These are phyloP conservation scores for Penicillium sp. DNA, from an alignment of 2,329 filamentous ascomycete species.

Conservation along the genomic window DNA sequence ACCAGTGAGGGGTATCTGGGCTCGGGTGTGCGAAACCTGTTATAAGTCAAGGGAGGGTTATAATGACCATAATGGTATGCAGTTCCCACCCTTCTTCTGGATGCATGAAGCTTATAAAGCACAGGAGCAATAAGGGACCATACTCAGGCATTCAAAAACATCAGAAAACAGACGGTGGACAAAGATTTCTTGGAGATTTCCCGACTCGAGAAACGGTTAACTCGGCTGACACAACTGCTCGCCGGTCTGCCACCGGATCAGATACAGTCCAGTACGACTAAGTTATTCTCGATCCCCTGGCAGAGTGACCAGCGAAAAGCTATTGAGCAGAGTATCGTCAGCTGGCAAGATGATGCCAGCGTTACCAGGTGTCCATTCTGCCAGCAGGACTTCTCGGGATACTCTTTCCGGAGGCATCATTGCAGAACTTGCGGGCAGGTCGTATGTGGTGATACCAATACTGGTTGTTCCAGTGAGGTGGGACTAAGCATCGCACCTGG, in stretches of 20 bases:
- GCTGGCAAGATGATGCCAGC: constrained; percentile 87
- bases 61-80: constrained; percentile 72
- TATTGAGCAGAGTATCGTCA: constrained; percentile 87
- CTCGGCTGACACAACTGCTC: constrained; percentile 81
- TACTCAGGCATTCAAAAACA: constrained; percentile 65
- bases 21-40: constrained; percentile 95
- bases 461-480: constrained; percentile 80
- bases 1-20: constrained; percentile 87
- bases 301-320: constrained; percentile 75
- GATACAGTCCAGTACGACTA: constrained; percentile 50
- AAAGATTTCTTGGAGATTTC: constrained; percentile 84
- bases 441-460: constrained; percentile 84
- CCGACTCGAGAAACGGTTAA: constrained; percentile 85
- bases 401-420: constrained; percentile 90
- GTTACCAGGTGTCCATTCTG: constrained; percentile 88
- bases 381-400: constrained; percentile 90
- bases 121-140: constrained; percentile 67
- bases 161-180: constrained; percentile 77
- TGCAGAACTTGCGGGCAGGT: constrained; percentile 91
- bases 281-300: constrained; percentile 56
- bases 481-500: constrained; percentile 71
- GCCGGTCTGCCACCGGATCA: constrained; percentile 71
- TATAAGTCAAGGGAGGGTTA: constrained; percentile 96
- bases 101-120: constrained; percentile 6
- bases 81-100: background rate